Evolutionary conservation across 768 basidiomycete genomes (phyloP), one percentile per base, ranked within the genome.

Genomic region (Pulveroboletus ravenelii): DNA sequence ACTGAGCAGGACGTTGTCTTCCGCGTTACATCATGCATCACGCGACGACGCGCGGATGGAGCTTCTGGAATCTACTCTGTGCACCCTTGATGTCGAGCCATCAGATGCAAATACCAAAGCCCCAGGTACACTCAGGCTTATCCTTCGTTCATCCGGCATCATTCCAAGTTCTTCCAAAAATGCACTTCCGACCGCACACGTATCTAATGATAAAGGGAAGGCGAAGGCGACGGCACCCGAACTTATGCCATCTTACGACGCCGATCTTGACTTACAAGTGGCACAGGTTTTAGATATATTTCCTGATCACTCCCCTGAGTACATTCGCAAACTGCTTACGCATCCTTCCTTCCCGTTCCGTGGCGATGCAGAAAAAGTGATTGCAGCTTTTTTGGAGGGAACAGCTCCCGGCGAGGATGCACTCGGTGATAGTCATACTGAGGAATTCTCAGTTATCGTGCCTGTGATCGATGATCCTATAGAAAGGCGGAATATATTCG

Each of bases 241-340:
- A 39, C 20, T 51, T 20, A 36, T 42, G 3, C 47, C 56, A 14
- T 54, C 47, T 9, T 46, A 62, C 7, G 74, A 80, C 48, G 65
- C 68, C 18, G 75, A 75, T 54, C 62, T 85, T 17, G 82, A 87
- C 47, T 47, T 77, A 20, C 78, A 83, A 45, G 72, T 87, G 25
- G 72, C 78, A 0, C 85, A 90, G 57, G 81, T 93, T 10, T 74
- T 88, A 12, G 89, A 89, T 55, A 81, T 93, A 53, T 72, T 93
- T 32, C 87, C 89, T 0, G 78, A 88, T 38, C 70, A 79, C 25
- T 64, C 77, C 0, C 71, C 77, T 0, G 60, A 61, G 3, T 87
- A 91, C 58, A 70, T 92, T 44, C 76, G 77, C 32, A 75, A 73
- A 17, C 69, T 89, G 17, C 74, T 92, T 12, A 49, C 55, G 12